Evolutionary conservation across 2,329 filamentous ascomycete genomes (phyloP), one percentile per base, ranked within the genome.

Genomic region (Fusarium sp.): DNA sequence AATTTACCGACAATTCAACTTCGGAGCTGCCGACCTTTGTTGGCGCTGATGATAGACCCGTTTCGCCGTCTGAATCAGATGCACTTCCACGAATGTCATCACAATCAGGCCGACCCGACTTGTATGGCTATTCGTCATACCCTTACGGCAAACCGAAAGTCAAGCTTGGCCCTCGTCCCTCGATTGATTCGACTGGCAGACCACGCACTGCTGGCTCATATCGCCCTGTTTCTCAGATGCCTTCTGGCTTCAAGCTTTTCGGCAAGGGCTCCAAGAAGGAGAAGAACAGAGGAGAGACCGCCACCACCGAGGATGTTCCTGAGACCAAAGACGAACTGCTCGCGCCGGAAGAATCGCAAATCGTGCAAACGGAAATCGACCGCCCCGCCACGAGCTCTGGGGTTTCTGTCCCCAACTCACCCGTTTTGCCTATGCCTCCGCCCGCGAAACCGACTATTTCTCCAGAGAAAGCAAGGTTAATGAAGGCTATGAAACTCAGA

Each of bases 401-500:
- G 29, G 73, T 78, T 25, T 78, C 80, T 34, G 73, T 78, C 38
- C 80, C 80, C 57, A 75, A 78, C 19, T 66, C 73, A 10, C 58
- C 63, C 34, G 63, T 75, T 29, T 73, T 77, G 28, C 71, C 76
- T 4, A 65, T 80, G 52, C 79, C 81, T 12, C 72, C 83, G 68
- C 76, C 81, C 6, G 67, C 69, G 34, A 79, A 78, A 68, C 76
- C 78, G 75, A 69, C 81, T 74, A 90, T 96, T 70, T 92, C 92
- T 1, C 91, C 92, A 1, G 95, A 99, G 75, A 98, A 96, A 79
- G 88, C 91, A 59, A 85, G 95, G 51, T 81, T 99, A 62, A 93
- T 97, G 91, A 97, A 96, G 79, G 95, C 95, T 7, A 84, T 97
- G 78, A 91, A 97, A 76, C 77, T 97, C 67, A 86, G 94, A 48